Base-by-base conservation (phyloP, 305 asterid genomes). In the Rubia occidens region DNA sequence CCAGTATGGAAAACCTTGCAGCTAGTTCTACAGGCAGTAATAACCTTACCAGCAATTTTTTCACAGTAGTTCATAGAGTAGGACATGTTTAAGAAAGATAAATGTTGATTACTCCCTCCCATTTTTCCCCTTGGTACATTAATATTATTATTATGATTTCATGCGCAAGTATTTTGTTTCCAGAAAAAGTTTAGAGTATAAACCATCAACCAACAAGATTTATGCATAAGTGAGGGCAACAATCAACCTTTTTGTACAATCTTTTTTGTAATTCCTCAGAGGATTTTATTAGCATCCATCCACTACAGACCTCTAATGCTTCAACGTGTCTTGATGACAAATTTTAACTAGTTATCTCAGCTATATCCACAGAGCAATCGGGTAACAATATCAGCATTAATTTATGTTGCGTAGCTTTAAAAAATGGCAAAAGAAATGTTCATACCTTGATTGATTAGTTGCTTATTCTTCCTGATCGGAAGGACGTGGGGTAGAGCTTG, bases 1-100 rank as follows among this genome's bases (percentile, higher is more conserved):
- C 70, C 65, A 68, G 8, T 69, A 62, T 79, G 85, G 86, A 70
- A 71, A 45, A 64, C 78, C 21, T 44, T 79, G 74, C 20, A 74
- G 69, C 74, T 78, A 49, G 79, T 76, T 9, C 65, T 79, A 32
- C 69, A 78, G 60, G 59, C 79, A 44, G 77, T 77, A 13, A 69
- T 83, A 11, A 66, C 73, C 69, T n/a, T 83, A 20, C 69, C 56
- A 32, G 60, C 73, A 42, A 18, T 75, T 58, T 44, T 75, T 18
- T 80, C 74, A 73, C 66, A 66, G 24, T 24, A 26, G 43, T 59
- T 60, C 64, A 68, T 54, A 20, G 26, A 13, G 63, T 26, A 64
- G 72, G 64, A 54, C 40, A 10, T 9, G 11, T 8, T 32, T 29
- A 51, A 24, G 39, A 37, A 11, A 9, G 15, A 4, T 2, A 4